A percentile compares a stretch with the other conserved stretches of the same genome.
Conservation (phyloP, 768 basidiomycete genomes). For the Hypholoma sublateritium region DNA sequence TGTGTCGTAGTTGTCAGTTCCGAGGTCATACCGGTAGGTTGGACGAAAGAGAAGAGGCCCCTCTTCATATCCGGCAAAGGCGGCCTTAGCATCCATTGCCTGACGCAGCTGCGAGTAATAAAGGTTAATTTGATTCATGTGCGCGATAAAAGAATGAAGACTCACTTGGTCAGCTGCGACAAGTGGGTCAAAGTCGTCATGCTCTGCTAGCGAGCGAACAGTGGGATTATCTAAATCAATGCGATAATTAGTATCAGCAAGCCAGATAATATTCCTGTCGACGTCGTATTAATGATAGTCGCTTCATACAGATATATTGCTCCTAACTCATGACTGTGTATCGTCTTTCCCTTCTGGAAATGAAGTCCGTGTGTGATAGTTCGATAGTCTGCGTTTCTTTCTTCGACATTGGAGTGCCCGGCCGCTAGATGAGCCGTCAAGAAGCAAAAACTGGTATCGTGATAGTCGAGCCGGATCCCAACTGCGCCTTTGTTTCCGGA, state of each 20-base stretch:
- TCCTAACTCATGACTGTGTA: slow-evolving; percentile 86
- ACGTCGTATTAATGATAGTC: neutral
- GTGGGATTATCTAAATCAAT: slow-evolving; percentile 83
- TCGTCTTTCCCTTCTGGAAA: slow-evolving; percentile 88
- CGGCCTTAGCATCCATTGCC: slow-evolving; percentile 69
- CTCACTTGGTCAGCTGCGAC: slow-evolving; percentile 85
- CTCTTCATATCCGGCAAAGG: slow-evolving; percentile 84
- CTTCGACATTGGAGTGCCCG: slow-evolving; percentile 87
- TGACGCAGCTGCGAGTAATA: slow-evolving; percentile 55
- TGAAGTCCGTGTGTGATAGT: slow-evolving; percentile 85
- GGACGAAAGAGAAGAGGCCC: slow-evolving; percentile 90
- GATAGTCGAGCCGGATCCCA: slow-evolving; percentile 87
- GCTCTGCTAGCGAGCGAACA: slow-evolving; percentile 65
- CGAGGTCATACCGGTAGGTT: slow-evolving; percentile 89
- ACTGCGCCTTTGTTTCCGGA: slow-evolving; percentile 98
- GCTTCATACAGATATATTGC: neutral
- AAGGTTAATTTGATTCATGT: neutral
- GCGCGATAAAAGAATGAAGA: slow-evolving; percentile 2
- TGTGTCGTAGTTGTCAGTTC: slow-evolving; percentile 87
- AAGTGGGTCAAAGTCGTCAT: slow-evolving; percentile 70
- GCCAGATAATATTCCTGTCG: slow-evolving; percentile 85
- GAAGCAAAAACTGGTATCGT: slow-evolving; percentile 93
- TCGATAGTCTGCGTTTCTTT: slow-evolving; percentile 88
- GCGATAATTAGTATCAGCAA: slow-evolving; percentile 95
- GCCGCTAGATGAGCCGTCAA: slow-evolving; percentile 95